Conservation (phyloP, 129 eudicot genomes). For the Erigeron canadensis region DNA sequence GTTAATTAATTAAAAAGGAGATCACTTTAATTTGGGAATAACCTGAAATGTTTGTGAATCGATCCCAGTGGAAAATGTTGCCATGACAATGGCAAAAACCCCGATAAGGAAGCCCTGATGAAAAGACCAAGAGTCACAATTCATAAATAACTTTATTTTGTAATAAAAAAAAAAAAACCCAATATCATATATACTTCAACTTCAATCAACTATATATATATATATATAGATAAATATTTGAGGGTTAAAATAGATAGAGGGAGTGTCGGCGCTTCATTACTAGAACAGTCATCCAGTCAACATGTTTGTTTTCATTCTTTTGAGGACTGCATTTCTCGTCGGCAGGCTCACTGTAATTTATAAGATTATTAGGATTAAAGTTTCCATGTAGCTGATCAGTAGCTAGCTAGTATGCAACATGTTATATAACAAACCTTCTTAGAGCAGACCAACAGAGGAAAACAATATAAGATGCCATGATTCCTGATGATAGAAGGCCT, state of each 20-base stretch:
- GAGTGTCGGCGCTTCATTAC: slow-evolving; percentile 71
- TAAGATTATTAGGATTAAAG: not conserved
- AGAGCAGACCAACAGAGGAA: slow-evolving; percentile 96
- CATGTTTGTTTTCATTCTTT: slow-evolving; percentile 47
- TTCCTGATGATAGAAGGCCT: slow-evolving; percentile 94
- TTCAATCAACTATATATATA: too few species aligned
- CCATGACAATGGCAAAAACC: slow-evolving; percentile 77
- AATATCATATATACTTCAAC: not conserved
- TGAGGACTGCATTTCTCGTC: slow-evolving; percentile 70
- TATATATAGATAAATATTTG: not conserved
- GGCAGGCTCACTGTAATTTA: slow-evolving; percentile 72
- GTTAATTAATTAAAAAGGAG: too few species aligned
- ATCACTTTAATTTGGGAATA: too few species aligned
- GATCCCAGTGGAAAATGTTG: slow-evolving; percentile 95
- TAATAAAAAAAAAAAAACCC: too few species aligned
- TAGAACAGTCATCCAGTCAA: slow-evolving; percentile 73
- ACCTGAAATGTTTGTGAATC: slow-evolving; percentile 98
- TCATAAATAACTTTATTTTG: too few species aligned
- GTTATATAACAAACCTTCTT: slow-evolving; percentile 92
- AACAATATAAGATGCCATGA: slow-evolving; percentile 94
- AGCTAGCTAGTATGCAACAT: too few species aligned
- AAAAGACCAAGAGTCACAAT: too few species aligned
- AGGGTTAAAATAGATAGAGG: slow-evolving; percentile 16
- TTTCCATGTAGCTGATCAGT: too few species aligned
- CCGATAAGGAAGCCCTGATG: slow-evolving; percentile 92